A percentile compares a stretch with the other conserved stretches of the same genome.
Conservation (phyloP, 495 filamentous ascomycete species). For the Neohortaea acidophila region DNA sequence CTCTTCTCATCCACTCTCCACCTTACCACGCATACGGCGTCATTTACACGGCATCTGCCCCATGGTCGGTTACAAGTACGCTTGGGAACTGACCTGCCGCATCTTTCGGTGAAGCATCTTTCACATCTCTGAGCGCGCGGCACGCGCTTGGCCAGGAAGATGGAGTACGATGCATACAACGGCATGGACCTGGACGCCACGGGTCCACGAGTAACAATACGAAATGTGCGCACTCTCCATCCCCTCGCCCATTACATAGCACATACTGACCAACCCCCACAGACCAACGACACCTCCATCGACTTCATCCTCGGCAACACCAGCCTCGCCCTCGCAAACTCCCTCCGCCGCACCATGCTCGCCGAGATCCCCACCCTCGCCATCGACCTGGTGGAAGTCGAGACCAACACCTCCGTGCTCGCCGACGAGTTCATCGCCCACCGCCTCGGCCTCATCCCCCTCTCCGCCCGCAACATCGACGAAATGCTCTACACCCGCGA, state of each 20-base stretch:
- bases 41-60: too few relatives aligned
- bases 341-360: conserved; percentile 79
- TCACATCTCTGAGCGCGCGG: too few relatives aligned
- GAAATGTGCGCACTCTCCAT: conserved; percentile 4
- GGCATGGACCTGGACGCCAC: conserved; percentile 8
- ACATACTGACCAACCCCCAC: conserved; percentile 7
- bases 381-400: conserved; percentile 86
- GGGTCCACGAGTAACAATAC: conserved; percentile 14
- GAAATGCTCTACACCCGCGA: conserved; percentile 80
- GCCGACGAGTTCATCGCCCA: conserved; percentile 93
- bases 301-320: conserved; percentile 69
- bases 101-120: too few relatives aligned
- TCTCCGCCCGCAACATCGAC: conserved; percentile 71
- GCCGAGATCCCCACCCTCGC: conserved; percentile 91
- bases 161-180: conserved; percentile 11
- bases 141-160: too few relatives aligned
- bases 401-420: conserved; percentile 82
- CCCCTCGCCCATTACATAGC: neutral
- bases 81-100: too few relatives aligned
- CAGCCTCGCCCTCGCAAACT: conserved; percentile 84
- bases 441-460: conserved; percentile 79
- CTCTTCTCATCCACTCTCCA: too few relatives aligned
- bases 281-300: conserved; percentile 56
- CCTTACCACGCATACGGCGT: too few relatives aligned
- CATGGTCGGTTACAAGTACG: too few relatives aligned